phyloP scores from a whole-genome alignment of 306 rosid species.

The Prunus dulcis region DNA sequence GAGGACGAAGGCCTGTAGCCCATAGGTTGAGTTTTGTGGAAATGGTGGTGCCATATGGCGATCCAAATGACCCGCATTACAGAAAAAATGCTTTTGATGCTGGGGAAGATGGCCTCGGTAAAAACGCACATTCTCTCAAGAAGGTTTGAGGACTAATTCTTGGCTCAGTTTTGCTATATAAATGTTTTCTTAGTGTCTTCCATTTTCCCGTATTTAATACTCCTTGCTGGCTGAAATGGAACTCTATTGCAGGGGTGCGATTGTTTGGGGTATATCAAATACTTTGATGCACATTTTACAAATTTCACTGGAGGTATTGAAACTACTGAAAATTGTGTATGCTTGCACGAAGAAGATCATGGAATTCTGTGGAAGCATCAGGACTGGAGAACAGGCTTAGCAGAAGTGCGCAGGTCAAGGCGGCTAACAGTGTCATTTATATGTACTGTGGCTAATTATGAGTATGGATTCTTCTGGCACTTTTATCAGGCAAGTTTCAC shows the following conservation, averaged over 20 bases:
- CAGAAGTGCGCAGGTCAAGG: conserved; percentile 89
- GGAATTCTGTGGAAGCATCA: conserved; percentile 91
- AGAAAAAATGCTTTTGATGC: conserved; percentile 96
- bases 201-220: background rate
- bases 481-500: conserved; percentile 76
- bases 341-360: conserved; percentile 91
- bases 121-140: conserved; percentile 86
- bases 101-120: conserved; percentile 93
- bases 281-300: conserved; percentile 85
- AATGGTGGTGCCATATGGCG: conserved; percentile 96
- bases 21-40: conserved; percentile 90
- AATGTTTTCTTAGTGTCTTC: conserved; percentile 5
- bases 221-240: conserved; percentile 26
- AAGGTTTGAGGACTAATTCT: conserved; percentile 44
- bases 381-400: conserved; percentile 91
- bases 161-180: conserved; percentile 4
- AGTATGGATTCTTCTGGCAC: conserved; percentile 88
- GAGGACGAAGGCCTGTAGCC: conserved; percentile 87
- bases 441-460: conserved; percentile 89
- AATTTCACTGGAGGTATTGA: conserved; percentile 85
- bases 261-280: conserved; percentile 87
- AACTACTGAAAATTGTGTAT: conserved; percentile 70
- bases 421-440: conserved; percentile 69
- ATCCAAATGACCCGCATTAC: conserved; percentile 90
- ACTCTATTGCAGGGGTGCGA: conserved; percentile 66